phyloP scores from a whole-genome alignment of 306 rosid genomes.

The Phaseolus lunatus region DNA sequence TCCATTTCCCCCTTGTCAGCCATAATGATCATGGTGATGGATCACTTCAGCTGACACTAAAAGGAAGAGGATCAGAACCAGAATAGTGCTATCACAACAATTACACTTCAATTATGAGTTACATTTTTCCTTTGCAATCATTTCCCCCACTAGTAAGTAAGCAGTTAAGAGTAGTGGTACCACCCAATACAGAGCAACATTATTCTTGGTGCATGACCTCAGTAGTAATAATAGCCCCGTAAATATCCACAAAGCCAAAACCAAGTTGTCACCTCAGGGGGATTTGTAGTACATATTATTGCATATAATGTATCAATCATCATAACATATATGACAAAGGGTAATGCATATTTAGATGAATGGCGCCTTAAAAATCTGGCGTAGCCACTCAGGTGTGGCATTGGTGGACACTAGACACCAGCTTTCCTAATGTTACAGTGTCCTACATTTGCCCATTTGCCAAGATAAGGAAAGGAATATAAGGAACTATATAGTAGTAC shows the following conservation, averaged over 20 bases:
- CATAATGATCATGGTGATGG: neutral
- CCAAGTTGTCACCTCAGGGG: conserved; percentile 29
- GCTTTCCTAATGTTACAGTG: conserved; percentile 15
- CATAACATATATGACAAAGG: neutral
- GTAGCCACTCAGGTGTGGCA: conserved; percentile 27
- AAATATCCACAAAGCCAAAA: conserved; percentile 18
- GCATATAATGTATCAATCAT: neutral
- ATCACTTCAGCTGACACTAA: neutral
- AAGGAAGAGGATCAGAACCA: conserved; percentile 25
- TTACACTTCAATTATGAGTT: conserved; percentile 5
- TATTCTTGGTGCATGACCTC: conserved; percentile 2
- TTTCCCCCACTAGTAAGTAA: conserved; percentile 30
- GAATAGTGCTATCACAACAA: conserved; percentile 21
- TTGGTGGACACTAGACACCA: conserved; percentile 33
- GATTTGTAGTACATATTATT: conserved; percentile 26
- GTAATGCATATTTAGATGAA: neutral
- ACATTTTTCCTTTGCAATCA: conserved; percentile 20
- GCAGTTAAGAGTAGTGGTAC: neutral
- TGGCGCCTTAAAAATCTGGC: neutral
- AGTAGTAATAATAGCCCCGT: neutral
- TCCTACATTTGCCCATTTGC: conserved; percentile 5
- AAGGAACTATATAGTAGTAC: neutral
- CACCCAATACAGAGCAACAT: conserved; percentile 14
- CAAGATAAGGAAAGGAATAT: conserved; percentile 29
- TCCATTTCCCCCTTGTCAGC: neutral